These are phyloP conservation scores for Pythium vanterpoolii DNA, from an alignment of 352 stramenopile species.

Conservation along the genomic window DNA sequence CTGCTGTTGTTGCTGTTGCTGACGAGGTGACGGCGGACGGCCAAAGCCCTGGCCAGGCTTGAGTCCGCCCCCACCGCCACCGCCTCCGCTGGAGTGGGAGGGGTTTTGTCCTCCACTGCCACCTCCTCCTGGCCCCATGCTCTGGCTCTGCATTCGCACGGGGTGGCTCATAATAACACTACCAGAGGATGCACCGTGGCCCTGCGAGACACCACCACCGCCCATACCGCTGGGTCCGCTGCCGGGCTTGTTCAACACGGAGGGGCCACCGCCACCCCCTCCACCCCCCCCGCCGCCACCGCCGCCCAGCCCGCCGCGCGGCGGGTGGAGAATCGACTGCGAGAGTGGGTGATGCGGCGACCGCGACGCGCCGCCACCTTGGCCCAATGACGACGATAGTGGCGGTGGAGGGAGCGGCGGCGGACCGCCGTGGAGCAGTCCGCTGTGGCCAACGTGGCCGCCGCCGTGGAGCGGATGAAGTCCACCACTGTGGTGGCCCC, in stretches of 20 bases:
- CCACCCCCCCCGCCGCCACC: slow-evolving; percentile 27
- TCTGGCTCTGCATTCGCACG: slow-evolving; percentile 52
- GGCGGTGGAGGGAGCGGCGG: slow-evolving; percentile 61
- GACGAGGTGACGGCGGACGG: slow-evolving; percentile 42
- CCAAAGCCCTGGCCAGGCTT: slow-evolving; percentile 33
- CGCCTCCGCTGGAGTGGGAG: slow-evolving; percentile 20
- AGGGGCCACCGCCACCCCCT: slow-evolving; percentile 34
- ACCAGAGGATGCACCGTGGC: slow-evolving; percentile 17
- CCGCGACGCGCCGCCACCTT: slow-evolving; percentile 37
- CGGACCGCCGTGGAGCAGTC: slow-evolving; percentile 55
- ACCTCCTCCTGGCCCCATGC: slow-evolving; percentile 43
- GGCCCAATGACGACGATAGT: slow-evolving; percentile 51
- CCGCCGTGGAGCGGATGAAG: slow-evolving; percentile 72
- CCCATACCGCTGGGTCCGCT: slow-evolving; percentile 15
- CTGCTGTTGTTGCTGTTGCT: slow-evolving; percentile 17
- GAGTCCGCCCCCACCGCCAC: slow-evolving; percentile 17
- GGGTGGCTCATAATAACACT: slow-evolving; percentile 52
- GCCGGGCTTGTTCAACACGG: slow-evolving; percentile 52
- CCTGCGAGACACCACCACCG: slow-evolving; percentile 29
- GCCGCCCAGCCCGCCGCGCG: slow-evolving; percentile 32
- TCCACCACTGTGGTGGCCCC: slow-evolving; percentile 34
- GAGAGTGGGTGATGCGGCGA: slow-evolving; percentile 66
- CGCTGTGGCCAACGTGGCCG: slow-evolving; percentile 24
- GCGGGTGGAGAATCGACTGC: slow-evolving; percentile 68
- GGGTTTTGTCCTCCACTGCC: slow-evolving; percentile 24